Base-by-base conservation (phyloP, 2,329 filamentous ascomycete genomes). In the Rutstroemia sp. region DNA sequence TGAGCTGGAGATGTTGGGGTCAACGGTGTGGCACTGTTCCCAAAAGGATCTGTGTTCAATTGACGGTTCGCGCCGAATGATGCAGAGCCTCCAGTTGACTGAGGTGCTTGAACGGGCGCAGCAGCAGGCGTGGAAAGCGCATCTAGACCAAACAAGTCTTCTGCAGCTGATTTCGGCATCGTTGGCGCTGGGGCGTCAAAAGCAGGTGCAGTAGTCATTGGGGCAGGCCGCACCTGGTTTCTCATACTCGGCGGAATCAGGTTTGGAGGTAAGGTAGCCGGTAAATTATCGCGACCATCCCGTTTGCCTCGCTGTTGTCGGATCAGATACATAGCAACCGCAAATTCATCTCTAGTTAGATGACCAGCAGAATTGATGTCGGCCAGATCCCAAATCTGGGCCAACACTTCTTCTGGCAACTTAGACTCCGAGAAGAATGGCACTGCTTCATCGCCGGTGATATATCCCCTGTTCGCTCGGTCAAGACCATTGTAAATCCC, bases 251-350 rank as follows among this genome's bases (percentile, higher is more conserved):
- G 94, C 12, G 94, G 94, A 30, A 97, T 80, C 41, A 97, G 76
- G 63, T 87, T 92, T 0, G 85, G 77, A 9, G 92, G 92, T 44
- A 99, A 75, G n/a, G 82, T 79, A 21, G 86, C 77, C 2, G 94
- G 94, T 34, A 97, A 72, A 27, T 82, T 75, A 42, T 73, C 74
- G 34, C 75, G 70, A 18, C 79, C 77, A 56, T 86, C 83, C 57
- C 83, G 83, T 60, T 85, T 87, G 62, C 81, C 87, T 54, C 92
- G 82, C 70, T 96, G 92, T 70, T 95, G 89, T 59, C 92, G 83
- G 65, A 99, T 96, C 51, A 99, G 78, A 69, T 95, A 95, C 92
- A 99, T 96, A 53, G 94, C 92, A 48, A 99, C 91, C 0, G 94
- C 91, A 69, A 99, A 99, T 66, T 96, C 92, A 63, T 99, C 94